Evolutionary conservation across 352 stramenopile genomes (phyloP).

Genomic region (Chrysophaeum taylorii): DNA sequence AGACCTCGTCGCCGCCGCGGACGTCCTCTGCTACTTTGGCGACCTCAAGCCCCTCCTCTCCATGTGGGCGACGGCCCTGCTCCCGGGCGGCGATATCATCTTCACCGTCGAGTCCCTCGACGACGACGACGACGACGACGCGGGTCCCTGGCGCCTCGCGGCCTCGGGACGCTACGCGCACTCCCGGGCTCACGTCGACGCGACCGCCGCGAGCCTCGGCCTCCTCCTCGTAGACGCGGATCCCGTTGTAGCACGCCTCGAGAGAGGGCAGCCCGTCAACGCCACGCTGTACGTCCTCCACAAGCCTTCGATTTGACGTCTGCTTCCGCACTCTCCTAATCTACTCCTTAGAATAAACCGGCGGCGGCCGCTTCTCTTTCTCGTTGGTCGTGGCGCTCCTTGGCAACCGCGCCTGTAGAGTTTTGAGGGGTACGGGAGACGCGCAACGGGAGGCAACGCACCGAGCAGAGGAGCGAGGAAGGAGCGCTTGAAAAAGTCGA

Average conservation of each 20-base stretch:
- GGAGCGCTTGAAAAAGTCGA: constrained; percentile 46
- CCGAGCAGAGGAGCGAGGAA: constrained; percentile 51
- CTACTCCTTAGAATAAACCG: constrained; percentile 52
- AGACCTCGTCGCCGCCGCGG: constrained; percentile 49
- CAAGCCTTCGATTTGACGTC: no score
- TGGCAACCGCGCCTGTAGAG: constrained; percentile 42
- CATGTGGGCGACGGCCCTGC: constrained; percentile 37
- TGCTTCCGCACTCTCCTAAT: no score
- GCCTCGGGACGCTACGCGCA: constrained; percentile 45
- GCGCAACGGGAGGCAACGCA: no score
- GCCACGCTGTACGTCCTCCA: constrained; percentile 17
- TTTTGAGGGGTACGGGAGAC: no score
- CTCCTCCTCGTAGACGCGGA: constrained; percentile 38
- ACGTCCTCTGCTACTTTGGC: constrained; percentile 53
- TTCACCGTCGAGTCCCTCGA: constrained; percentile 43
- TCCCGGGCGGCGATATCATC: constrained; percentile 28
- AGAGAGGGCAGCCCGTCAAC: constrained; percentile 41
- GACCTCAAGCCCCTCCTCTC: constrained; percentile 34
- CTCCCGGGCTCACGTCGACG: constrained; percentile 37
- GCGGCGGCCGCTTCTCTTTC: constrained; percentile 43
- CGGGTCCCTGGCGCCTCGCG: constrained; percentile 30
- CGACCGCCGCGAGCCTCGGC: constrained; percentile 27
- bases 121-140: constrained; percentile 30
- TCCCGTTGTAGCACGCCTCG: constrained; percentile 42
- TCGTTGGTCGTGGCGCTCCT: constrained; percentile 31